Evolutionary conservation across 805 yeast species (phyloP).

Genomic region (Monosporozyma aerobia): DNA sequence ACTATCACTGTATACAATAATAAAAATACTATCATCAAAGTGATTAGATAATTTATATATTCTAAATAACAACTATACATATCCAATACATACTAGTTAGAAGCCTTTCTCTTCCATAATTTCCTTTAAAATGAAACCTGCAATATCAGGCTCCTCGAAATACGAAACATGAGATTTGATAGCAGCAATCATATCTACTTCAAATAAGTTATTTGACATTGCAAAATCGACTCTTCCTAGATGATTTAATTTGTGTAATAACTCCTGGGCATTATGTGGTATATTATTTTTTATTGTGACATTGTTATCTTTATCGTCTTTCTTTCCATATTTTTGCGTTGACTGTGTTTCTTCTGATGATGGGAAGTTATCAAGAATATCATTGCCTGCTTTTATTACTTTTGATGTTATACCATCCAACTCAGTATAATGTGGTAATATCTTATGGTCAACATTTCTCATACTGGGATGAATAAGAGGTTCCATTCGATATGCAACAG

Average conservation of each 20-base stretch:
- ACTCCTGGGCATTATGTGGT: not conserved
- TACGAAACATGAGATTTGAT: slow-evolving; percentile 83
- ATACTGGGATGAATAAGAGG: slow-evolving; percentile 48
- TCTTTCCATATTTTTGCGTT: not conserved
- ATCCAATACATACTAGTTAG: not conserved
- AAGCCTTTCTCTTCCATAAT: slow-evolving; percentile 19
- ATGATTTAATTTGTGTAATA: slow-evolving; percentile 44
- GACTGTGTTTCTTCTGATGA: not conserved
- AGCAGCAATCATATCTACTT: slow-evolving; percentile 70
- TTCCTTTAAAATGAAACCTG: slow-evolving; percentile 66
- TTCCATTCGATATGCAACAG: slow-evolving; percentile 82
- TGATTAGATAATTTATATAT: not conserved
- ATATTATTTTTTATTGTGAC: not conserved
- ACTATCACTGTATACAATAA: not conserved
- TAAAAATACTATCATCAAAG: not conserved
- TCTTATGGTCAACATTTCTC: slow-evolving; percentile 18
- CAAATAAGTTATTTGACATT: slow-evolving; percentile 69
- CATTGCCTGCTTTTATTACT: slow-evolving; percentile 21
- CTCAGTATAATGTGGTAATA: slow-evolving; percentile 21
- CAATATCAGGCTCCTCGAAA: slow-evolving; percentile 78
- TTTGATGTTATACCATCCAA: slow-evolving; percentile 23
- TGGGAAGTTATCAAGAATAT: slow-evolving; percentile 13
- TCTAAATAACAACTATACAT: not conserved
- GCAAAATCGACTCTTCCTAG: slow-evolving; percentile 78
- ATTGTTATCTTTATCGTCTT: not conserved